These are phyloP conservation scores for Melaleuca quinquenervia DNA, from an alignment of 345 rosid genomes.

Conservation along the genomic window DNA sequence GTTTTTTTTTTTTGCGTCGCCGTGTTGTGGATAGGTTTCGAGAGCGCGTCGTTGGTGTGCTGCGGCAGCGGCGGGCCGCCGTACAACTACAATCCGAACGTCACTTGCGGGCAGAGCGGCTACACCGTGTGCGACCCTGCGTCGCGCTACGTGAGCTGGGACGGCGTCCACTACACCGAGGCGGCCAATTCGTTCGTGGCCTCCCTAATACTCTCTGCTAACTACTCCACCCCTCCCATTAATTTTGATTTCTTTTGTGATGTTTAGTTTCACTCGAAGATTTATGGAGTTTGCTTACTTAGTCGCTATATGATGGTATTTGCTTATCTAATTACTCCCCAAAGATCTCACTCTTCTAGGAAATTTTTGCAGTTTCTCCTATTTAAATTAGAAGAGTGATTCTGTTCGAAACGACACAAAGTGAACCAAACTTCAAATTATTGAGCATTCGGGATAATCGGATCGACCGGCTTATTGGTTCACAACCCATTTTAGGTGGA, in stretches of 20 bases:
- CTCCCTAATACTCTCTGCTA: constrained; percentile 24
- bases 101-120: constrained; percentile 30
- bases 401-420: background rate
- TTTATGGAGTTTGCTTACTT: background rate
- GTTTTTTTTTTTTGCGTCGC: too few relatives aligned
- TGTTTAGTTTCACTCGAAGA: background rate
- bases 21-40: constrained; percentile 26
- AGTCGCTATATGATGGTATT: too few relatives aligned
- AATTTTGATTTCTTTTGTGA: constrained; percentile 36
- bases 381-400: background rate
- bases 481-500: background rate
- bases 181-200: constrained; percentile 47
- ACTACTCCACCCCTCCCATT: constrained; percentile 37
- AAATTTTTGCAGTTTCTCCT: background rate
- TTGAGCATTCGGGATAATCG: background rate
- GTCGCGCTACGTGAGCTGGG: constrained; percentile 39
- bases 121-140: constrained; percentile 29
- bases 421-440: background rate
- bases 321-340: background rate
- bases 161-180: constrained; percentile 66
- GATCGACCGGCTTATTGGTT: background rate
- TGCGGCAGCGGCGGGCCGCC: constrained; percentile 52
- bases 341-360: background rate
- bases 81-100: constrained; percentile 27
- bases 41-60: constrained; percentile 38